Evolutionary conservation across 129 eudicot species (phyloP).

Genomic region (Chrysanthemum lavandulifolium): DNA sequence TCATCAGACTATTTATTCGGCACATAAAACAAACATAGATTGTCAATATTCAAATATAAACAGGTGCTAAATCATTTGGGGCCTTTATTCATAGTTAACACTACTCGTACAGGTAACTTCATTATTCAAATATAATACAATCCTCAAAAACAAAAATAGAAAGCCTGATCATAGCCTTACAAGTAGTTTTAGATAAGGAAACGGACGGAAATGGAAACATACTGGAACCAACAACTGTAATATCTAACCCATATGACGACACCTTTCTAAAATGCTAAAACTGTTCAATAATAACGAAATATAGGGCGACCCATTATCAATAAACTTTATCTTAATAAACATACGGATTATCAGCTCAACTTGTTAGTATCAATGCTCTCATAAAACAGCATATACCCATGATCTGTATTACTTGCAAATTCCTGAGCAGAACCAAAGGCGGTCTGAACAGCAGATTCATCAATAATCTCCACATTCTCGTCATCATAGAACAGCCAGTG

Average conservation of each 20-base stretch:
- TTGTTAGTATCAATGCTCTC: constrained; percentile 46
- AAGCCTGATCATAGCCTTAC: background rate
- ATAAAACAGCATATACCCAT: constrained; percentile 68
- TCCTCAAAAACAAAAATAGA: background rate
- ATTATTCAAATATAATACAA: background rate
- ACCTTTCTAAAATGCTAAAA: constrained; percentile 17
- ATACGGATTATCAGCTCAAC: constrained; percentile 22
- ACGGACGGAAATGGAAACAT: constrained; percentile 15
- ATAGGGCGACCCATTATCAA: background rate
- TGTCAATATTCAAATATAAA: no score
- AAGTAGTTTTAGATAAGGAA: constrained; percentile 1
- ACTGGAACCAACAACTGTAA: constrained; percentile 27
- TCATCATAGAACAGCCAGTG: constrained; percentile 81
- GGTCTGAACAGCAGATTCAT: constrained; percentile 69
- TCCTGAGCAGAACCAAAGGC: constrained; percentile 75
- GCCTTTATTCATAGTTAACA: background rate
- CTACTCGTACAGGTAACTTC: no score
- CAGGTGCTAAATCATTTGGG: no score
- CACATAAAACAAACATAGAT: no score
- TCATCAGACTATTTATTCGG: no score
- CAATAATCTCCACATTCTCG: constrained; percentile 77
- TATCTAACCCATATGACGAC: constrained; percentile 26
- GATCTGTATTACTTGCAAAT: constrained; percentile 71
- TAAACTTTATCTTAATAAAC: constrained; percentile 8
- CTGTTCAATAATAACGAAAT: constrained; percentile 15